A percentile compares a stretch with the other conserved stretches of the same genome.
phyloP scores from a whole-genome alignment of 2,329 filamentous ascomycete species.

The Mycosphaerella sp. region DNA sequence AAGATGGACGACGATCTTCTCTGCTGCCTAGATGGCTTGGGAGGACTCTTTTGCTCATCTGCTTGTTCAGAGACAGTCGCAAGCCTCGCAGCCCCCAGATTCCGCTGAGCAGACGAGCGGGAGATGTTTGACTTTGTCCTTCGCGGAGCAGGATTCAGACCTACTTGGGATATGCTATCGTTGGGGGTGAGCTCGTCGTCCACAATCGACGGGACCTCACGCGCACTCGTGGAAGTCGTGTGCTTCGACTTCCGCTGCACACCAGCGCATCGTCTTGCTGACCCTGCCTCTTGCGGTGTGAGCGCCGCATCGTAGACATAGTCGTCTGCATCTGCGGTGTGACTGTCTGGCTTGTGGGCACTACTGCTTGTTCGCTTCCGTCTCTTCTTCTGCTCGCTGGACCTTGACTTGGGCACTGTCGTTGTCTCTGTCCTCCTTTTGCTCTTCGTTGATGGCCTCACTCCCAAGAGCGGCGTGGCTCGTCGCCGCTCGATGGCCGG shows the following conservation, averaged over 20 bases:
- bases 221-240: constrained; percentile 10
- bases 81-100: constrained; percentile 23
- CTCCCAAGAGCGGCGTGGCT: constrained; percentile 1
- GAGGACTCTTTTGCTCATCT: constrained; percentile 24
- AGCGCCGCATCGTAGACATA: constrained; percentile 11
- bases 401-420: constrained; percentile 3
- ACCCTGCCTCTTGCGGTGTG: neutral
- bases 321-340: constrained; percentile 5
- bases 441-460: constrained; percentile 1
- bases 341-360: constrained; percentile 6
- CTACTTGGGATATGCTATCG: constrained; percentile 31
- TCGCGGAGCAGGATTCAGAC: constrained; percentile 10
- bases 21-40: constrained; percentile 10
- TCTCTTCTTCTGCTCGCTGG: constrained; percentile 4
- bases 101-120: constrained; percentile 18
- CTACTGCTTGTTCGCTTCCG: constrained; percentile 5
- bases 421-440: constrained; percentile 8
- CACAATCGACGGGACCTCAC: constrained; percentile 10
- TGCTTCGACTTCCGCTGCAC: constrained; percentile 1
- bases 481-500: constrained; percentile 10
- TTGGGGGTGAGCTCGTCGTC: constrained; percentile 27
- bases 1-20: constrained; percentile 28
- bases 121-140: neutral
- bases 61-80: constrained; percentile 20
- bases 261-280: neutral